phyloP scores from a whole-genome alignment of 371 early-diverging fungal genomes.

The Coemansia sp. region DNA sequence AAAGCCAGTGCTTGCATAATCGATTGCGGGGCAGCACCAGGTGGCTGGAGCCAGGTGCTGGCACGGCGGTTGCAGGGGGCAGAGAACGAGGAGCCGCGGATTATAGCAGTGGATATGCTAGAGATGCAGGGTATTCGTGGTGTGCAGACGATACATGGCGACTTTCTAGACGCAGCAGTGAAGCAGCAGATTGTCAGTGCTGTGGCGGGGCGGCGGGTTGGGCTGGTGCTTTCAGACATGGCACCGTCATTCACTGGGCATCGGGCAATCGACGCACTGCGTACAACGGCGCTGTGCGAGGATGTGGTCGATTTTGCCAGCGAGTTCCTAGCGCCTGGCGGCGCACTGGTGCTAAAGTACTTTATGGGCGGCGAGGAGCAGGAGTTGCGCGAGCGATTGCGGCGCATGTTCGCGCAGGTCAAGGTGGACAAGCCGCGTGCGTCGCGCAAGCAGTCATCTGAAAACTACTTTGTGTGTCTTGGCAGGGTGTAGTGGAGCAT shows the following conservation, averaged over 20 bases:
- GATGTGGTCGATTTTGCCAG: slow-evolving; percentile 65
- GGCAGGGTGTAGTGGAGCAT: slow-evolving; percentile 18
- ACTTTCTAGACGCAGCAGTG: slow-evolving; percentile 55
- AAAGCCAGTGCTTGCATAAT: slow-evolving; percentile 54
- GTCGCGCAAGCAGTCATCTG: slow-evolving; percentile 72
- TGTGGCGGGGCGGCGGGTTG: slow-evolving; percentile 53
- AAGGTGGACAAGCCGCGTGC: slow-evolving; percentile 67
- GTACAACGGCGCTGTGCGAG: slow-evolving; percentile 65
- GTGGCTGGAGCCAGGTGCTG: slow-evolving; percentile 93
- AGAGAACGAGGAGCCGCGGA: slow-evolving; percentile 19
- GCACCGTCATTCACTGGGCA: slow-evolving; percentile 75
- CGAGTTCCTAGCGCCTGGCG: slow-evolving; percentile 59
- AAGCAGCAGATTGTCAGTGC: slow-evolving; percentile 52
- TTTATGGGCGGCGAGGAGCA: slow-evolving; percentile 67
- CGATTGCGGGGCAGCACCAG: slow-evolving; percentile 91
- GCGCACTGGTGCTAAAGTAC: slow-evolving; percentile 74
- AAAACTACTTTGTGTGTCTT: slow-evolving; percentile 73
- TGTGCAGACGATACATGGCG: slow-evolving; percentile 66
- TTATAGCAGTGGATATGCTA: slow-evolving; percentile 74
- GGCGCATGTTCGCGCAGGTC: slow-evolving; percentile 55
- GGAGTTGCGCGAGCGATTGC: slow-evolving; percentile 55
- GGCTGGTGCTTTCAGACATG: slow-evolving; percentile 78
- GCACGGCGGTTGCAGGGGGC: slow-evolving; percentile 34
- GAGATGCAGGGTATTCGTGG: slow-evolving; percentile 68
- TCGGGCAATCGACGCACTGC: slow-evolving; percentile 53